Evolutionary conservation across 139 green algal species (phyloP).

Genomic region (Tetraselmis chui): DNA sequence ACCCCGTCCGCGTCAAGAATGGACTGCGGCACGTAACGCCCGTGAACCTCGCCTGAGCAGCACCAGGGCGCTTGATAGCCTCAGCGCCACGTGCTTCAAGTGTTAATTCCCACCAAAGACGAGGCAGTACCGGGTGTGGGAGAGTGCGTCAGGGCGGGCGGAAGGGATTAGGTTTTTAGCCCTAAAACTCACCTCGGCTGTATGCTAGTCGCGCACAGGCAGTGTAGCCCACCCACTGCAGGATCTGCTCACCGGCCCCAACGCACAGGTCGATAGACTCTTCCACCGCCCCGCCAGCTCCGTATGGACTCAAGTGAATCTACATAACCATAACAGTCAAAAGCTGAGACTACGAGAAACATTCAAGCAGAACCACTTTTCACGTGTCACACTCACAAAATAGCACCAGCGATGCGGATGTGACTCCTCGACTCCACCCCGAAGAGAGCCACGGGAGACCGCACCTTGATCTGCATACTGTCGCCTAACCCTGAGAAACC

Average conservation of each 20-base stretch:
- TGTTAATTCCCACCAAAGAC: not conserved
- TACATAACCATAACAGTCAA: not conserved
- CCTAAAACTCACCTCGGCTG: slow-evolving; percentile 35
- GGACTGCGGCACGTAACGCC: slow-evolving; percentile 59
- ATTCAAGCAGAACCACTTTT: not conserved
- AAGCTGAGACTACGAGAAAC: not conserved
- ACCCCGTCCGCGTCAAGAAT: slow-evolving; percentile 55
- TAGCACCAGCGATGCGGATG: not conserved
- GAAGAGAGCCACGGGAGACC: no score
- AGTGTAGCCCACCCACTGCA: slow-evolving; percentile 63
- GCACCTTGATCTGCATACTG: not conserved
- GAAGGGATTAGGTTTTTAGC: not conserved
- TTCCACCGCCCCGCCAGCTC: not conserved
- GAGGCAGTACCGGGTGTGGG: not conserved
- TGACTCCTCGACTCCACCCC: not conserved
- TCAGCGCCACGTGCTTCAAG: not conserved
- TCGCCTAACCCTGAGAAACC: not conserved
- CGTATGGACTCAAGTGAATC: not conserved
- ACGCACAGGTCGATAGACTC: slow-evolving; percentile 45
- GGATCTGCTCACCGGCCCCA: slow-evolving; percentile 59
- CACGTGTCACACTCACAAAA: not conserved
- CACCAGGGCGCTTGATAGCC: no score
- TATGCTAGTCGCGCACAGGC: slow-evolving; percentile 55
- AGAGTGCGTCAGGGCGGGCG: not conserved
- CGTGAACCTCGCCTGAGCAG: slow-evolving; percentile 40